Evolutionary conservation across 2,329 filamentous ascomycete genomes (phyloP), one percentile per base, ranked within the genome.

Genomic region (Apiospora pterosperma): DNA sequence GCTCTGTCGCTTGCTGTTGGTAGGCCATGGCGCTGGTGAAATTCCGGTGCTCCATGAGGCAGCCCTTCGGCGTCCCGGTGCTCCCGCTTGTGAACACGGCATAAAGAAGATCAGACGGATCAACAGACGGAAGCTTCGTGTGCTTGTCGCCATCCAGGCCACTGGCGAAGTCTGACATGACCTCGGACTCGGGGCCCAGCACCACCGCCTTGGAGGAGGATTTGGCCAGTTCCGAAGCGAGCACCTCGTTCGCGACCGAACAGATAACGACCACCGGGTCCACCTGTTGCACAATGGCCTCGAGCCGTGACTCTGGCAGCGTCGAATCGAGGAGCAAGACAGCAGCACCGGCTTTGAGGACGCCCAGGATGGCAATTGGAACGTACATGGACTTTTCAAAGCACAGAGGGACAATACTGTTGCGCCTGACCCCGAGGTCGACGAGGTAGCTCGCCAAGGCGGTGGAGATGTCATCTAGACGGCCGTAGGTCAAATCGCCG

Each of bases 311-410:
- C 31, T 36, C 48, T 38, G 65, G 65, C 23, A 59, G 62, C n/a
- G 61, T 64, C 5, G 62, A 48, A 21, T 81, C 78, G 0, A 81
- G 61, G 10, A 69, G 68, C 63, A 73, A 75, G 0, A 71, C 71
- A 0, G 69, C 74, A 1, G 77, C 36, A 1, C 62, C 78, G 14
- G 76, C 73, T 60, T 77, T 78, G 38, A 79, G 63, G 1, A 79
- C 73, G 12, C 36, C 21, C 3, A 61, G 31, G 1, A 38, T 4
- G 36, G 36, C 36, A 19, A 38, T 19, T 2, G 59, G 34, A 1
- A 60, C 59, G 12, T 28, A 39, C 59, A 39, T 60, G 4, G 31
- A 36, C 34, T 73, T 73, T 21, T 73, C 71, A 59, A 73, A 73
- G 63, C 69, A 70, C 34, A 73, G 62, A 4, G 70, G 67, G 4